Evolutionary conservation across 1,284 basidiomycete species (phyloP).

Genomic region (Lignosus rhinocerotis): DNA sequence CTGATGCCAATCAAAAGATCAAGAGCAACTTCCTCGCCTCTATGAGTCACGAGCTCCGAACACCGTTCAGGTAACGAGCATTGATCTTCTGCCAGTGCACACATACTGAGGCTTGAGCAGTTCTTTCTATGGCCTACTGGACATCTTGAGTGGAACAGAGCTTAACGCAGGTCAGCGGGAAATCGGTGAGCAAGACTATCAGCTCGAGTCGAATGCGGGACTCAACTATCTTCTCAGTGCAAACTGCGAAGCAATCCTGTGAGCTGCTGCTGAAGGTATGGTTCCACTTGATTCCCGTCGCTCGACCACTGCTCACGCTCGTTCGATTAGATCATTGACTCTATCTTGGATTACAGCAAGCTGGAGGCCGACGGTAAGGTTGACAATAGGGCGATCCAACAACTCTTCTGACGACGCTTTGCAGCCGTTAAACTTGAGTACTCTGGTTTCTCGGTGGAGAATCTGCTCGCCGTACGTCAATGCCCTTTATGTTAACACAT

Average conservation of each 20-base stretch:
- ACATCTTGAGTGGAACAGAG: conserved; percentile 66
- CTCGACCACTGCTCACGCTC: neutral
- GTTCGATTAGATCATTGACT: conserved; percentile 62
- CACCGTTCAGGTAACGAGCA: conserved; percentile 60
- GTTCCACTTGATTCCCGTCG: neutral
- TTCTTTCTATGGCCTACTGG: conserved; percentile 71
- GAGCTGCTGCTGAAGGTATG: conserved; percentile 65
- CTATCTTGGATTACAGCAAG: conserved; percentile 74
- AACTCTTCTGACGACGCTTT: neutral
- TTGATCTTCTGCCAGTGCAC: neutral
- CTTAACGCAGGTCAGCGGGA: conserved; percentile 65
- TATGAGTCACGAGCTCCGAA: conserved; percentile 73
- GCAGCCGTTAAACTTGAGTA: conserved; percentile 67
- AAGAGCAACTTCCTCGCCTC: conserved; percentile 76
- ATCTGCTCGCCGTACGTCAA: conserved; percentile 62
- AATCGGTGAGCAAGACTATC: conserved; percentile 47
- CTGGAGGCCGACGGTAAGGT: conserved; percentile 63
- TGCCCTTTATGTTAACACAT: neutral
- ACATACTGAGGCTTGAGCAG: conserved; percentile 34
- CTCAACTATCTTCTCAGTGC: conserved; percentile 41
- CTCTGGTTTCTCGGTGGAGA: conserved; percentile 66
- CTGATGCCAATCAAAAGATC: conserved; percentile 41
- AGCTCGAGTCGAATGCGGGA: neutral
- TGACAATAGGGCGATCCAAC: neutral
- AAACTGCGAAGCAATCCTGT: conserved; percentile 75